phyloP scores from a whole-genome alignment of 805 yeast genomes.

The Metschnikowia matae region DNA sequence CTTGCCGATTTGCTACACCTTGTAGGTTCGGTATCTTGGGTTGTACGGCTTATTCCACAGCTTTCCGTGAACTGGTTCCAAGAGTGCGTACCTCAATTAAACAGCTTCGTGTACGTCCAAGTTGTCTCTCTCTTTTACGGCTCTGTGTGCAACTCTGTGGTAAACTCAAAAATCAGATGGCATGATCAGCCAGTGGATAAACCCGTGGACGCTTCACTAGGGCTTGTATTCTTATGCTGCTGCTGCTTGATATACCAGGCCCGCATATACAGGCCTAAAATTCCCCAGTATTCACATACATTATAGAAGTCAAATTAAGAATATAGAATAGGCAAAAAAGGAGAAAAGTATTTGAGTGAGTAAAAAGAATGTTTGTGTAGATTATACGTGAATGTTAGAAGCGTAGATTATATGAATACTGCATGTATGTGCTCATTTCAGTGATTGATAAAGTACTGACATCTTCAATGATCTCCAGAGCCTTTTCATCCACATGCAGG shows the following conservation, averaged over 20 bases:
- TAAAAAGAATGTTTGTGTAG: no score
- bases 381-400: no score
- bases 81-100: constrained; percentile 6
- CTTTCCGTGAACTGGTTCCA: constrained; percentile 16
- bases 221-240: constrained; percentile 1
- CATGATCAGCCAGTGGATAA: constrained; percentile 8
- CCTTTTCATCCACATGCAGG: constrained; percentile 11
- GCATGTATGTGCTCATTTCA: not conserved
- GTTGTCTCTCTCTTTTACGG: not conserved
- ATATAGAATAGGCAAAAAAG: no score
- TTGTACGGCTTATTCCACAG: constrained; percentile 14
- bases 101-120: constrained; percentile 3
- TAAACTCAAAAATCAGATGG: constrained; percentile 3
- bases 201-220: constrained; percentile 7
- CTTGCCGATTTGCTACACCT: constrained; percentile 13
- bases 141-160: not conserved
- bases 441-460: not conserved
- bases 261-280: constrained; percentile 3
- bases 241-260: constrained; percentile 7
- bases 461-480: not conserved
- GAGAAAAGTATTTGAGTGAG: no score
- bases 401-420: not conserved
- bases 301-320: no score
- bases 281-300: not conserved
- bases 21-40: constrained; percentile 10